A percentile compares a stretch with the other conserved stretches of the same genome.
phyloP scores from a whole-genome alignment of 2,329 filamentous ascomycete species.

The Colletotrichum incanum region DNA sequence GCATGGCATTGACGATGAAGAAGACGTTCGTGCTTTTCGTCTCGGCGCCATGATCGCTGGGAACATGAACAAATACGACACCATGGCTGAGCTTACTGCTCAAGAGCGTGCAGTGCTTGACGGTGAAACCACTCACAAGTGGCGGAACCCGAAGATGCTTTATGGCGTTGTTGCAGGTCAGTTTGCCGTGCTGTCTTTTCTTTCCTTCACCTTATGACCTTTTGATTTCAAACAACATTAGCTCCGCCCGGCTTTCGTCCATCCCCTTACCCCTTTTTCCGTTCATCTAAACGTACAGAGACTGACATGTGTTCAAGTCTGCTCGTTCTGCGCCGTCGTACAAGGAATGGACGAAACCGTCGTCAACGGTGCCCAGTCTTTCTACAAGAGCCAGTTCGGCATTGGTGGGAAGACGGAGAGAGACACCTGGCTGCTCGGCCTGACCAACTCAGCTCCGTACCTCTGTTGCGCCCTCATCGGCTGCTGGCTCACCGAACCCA shows the following conservation, averaged over 20 bases:
- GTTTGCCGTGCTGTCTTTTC: slow-evolving; percentile 43
- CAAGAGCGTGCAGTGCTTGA: slow-evolving; percentile 72
- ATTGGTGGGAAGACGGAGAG: slow-evolving; percentile 67
- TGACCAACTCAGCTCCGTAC: slow-evolving; percentile 74
- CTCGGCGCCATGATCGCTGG: slow-evolving; percentile 73
- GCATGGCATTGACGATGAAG: slow-evolving; percentile 68
- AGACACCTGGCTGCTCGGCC: slow-evolving; percentile 72
- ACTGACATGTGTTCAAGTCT: slow-evolving; percentile 55
- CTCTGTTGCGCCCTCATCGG: slow-evolving; percentile 78
- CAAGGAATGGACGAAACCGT: slow-evolving; percentile 79
- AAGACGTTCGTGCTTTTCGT: slow-evolving; percentile 72
- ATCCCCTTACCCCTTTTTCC: neutral
- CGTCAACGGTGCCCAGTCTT: slow-evolving; percentile 73
- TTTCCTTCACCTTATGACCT: no score
- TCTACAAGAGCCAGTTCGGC: slow-evolving; percentile 64
- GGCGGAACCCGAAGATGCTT: slow-evolving; percentile 76
- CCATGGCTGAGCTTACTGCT: slow-evolving; percentile 67
- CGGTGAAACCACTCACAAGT: slow-evolving; percentile 76
- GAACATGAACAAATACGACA: slow-evolving; percentile 64
- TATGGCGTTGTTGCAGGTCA: slow-evolving; percentile 74
- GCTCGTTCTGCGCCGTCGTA: slow-evolving; percentile 78
- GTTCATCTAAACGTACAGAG: neutral
- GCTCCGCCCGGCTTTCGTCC: neutral
- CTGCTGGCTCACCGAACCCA: slow-evolving; percentile 81
- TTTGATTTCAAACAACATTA: no score